Percentiles rank a stretch among this genome's conserved stretches.
Conservation (phyloP, 805 yeast species). For the Starmerella vaccinii region DNA sequence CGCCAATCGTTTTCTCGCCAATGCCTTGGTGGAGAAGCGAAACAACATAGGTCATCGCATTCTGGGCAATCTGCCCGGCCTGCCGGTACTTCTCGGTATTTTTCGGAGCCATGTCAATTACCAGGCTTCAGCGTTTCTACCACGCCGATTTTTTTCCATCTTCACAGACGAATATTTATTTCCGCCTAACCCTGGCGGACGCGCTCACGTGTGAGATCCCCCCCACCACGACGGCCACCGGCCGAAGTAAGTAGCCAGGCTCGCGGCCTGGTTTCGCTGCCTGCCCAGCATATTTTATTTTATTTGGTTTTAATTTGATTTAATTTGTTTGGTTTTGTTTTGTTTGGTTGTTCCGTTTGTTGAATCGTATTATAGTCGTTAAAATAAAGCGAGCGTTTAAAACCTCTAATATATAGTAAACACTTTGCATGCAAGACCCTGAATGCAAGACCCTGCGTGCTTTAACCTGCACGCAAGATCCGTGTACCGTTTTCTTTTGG, state of each 20-base stretch:
- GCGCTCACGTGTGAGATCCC: not conserved
- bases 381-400: too few species aligned
- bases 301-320: not conserved
- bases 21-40: conserved; percentile 63
- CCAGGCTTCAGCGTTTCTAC: not conserved
- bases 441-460: too few species aligned
- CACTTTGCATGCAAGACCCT: too few species aligned
- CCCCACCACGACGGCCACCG: not conserved
- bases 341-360: not conserved
- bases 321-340: not conserved
- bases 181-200: not conserved
- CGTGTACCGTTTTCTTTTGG: too few species aligned
- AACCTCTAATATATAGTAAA: too few species aligned
- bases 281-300: not conserved
- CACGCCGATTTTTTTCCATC: not conserved
- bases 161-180: not conserved
- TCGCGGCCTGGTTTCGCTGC: too few species aligned
- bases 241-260: too few species aligned
- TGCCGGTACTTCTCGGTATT: conserved; percentile 66
- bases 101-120: conserved; percentile 8
- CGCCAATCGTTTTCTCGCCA: conserved; percentile 43
- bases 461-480: too few species aligned
- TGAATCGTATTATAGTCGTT: too few species aligned
- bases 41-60: conserved; percentile 58
- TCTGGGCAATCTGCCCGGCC: conserved; percentile 84